These are phyloP conservation scores for Balakata baccata DNA, from an alignment of 345 rosid species.

Conservation along the genomic window DNA sequence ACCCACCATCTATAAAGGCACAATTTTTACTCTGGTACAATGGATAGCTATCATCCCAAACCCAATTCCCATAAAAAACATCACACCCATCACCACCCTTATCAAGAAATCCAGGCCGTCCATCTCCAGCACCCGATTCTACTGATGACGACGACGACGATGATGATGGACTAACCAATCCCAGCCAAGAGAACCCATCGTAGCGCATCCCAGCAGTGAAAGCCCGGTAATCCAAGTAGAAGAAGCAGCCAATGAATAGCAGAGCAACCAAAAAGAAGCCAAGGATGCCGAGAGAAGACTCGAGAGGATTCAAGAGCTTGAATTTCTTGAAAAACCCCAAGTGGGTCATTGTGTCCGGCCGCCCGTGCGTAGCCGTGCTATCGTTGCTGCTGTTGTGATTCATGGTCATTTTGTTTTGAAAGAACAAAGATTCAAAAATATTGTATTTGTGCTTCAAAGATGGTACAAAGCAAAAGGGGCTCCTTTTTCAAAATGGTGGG, in stretches of 20 bases:
- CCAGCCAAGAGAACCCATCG: constrained; percentile 35
- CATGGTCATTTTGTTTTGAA: constrained; percentile 2
- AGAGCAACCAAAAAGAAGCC: constrained; percentile 42
- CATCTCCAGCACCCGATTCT: constrained; percentile 5
- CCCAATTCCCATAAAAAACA: constrained; percentile 67
- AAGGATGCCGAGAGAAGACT: constrained; percentile 42
- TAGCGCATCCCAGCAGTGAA: constrained; percentile 25
- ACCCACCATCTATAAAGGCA: constrained; percentile 47
- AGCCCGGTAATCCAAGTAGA: constrained; percentile 42
- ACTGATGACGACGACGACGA: constrained; percentile 11
- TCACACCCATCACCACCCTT: constrained; percentile 51
- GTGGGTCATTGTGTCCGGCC: constrained; percentile 30
- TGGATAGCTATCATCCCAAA: constrained; percentile 65
- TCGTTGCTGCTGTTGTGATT: background rate
- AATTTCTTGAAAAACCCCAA: constrained; percentile 37
- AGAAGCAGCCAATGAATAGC: constrained; percentile 43
- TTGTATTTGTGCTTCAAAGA: background rate
- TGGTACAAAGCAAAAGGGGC: background rate
- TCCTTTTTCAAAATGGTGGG: background rate
- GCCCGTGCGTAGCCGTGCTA: background rate
- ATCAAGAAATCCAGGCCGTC: constrained; percentile 49
- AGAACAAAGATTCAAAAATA: constrained; percentile 1
- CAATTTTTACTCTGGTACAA: constrained; percentile 58
- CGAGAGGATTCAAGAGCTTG: constrained; percentile 46
- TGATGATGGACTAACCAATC: constrained; percentile 21